These are phyloP conservation scores for Amanita exitialis DNA, from an alignment of 768 basidiomycete genomes.

Conservation along the genomic window DNA sequence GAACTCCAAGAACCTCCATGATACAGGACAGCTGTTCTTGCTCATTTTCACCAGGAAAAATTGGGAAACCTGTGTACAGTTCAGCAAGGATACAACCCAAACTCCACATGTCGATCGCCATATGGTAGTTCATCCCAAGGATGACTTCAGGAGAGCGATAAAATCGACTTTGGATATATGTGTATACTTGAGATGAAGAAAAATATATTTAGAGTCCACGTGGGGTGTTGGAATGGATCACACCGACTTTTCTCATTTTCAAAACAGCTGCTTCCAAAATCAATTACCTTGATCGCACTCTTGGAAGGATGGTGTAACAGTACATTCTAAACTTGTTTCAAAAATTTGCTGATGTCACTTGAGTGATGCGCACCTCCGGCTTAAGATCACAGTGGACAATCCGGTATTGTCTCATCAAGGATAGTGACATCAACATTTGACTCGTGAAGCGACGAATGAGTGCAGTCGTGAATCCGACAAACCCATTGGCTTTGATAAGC, in stretches of 20 bases:
- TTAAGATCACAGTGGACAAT: conserved; percentile 99
- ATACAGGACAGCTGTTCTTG: conserved; percentile 97
- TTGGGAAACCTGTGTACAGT: conserved; percentile 93
- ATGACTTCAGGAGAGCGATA: conserved; percentile 99
- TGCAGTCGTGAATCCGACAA: conserved; percentile 93
- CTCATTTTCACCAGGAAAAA: conserved; percentile 99
- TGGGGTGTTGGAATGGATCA: not conserved
- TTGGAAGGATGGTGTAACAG: conserved; percentile 90
- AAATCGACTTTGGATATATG: conserved; percentile 98
- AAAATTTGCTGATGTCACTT: not conserved
- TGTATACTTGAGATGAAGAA: conserved; percentile 62
- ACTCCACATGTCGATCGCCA: conserved; percentile 99
- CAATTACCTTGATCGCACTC: conserved; percentile 96
- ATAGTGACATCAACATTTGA: conserved; percentile 88
- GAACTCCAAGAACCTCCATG: conserved; percentile 96
- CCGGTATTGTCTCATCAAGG: conserved; percentile 91
- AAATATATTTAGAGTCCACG: conserved; percentile 4
- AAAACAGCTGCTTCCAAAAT: conserved; percentile 97
- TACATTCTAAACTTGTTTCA: conserved; percentile 59
- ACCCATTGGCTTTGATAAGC: conserved; percentile 97
- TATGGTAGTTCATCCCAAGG: conserved; percentile 97
- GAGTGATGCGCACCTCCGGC: conserved; percentile 64
- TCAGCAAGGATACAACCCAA: conserved; percentile 97
- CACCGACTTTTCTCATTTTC: conserved; percentile 94
- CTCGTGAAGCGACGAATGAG: conserved; percentile 93